Evolutionary conservation across 148 eudicot genomes (phyloP).

Genomic region (Fagopyrum homotropicum): DNA sequence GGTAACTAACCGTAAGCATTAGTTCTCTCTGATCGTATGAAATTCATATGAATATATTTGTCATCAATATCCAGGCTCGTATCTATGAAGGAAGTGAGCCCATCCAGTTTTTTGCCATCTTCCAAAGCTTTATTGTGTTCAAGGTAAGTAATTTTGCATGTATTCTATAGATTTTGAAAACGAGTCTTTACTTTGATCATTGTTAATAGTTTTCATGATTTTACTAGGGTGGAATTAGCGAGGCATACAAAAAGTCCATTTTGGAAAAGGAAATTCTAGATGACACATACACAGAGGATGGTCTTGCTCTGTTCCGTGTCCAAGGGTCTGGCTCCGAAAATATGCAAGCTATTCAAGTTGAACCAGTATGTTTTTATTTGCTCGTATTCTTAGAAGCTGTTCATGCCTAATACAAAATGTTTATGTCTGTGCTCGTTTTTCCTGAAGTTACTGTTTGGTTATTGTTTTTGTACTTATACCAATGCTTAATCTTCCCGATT

Average conservation of each 20-base stretch:
- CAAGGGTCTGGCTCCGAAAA: conserved; percentile 89
- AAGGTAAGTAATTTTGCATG: conserved; percentile 41
- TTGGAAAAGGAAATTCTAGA: conserved; percentile 55
- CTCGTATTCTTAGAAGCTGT: not conserved
- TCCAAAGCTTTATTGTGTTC: conserved; percentile 85
- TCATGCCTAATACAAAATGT: not conserved
- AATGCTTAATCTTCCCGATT: not conserved
- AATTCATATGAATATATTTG: not conserved
- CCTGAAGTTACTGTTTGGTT: not conserved
- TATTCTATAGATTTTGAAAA: not conserved
- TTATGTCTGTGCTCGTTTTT: not conserved
- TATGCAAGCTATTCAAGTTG: conserved; percentile 98
- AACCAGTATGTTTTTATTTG: conserved; percentile 38
- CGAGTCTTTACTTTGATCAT: conserved; percentile 2
- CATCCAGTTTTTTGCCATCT: conserved; percentile 76
- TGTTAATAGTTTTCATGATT: not conserved
- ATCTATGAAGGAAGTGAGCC: conserved; percentile 88
- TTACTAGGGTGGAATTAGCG: conserved; percentile 74
- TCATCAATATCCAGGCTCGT: conserved; percentile 50
- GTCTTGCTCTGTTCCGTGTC: conserved; percentile 65
- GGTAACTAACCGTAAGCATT: conserved; percentile 28
- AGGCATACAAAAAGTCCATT: conserved; percentile 53
- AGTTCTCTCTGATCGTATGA: not conserved
- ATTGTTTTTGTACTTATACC: not conserved
- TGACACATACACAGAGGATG: conserved; percentile 59